phyloP scores from a whole-genome alignment of 345 rosid species.

The Rhodomyrtus tomentosa region DNA sequence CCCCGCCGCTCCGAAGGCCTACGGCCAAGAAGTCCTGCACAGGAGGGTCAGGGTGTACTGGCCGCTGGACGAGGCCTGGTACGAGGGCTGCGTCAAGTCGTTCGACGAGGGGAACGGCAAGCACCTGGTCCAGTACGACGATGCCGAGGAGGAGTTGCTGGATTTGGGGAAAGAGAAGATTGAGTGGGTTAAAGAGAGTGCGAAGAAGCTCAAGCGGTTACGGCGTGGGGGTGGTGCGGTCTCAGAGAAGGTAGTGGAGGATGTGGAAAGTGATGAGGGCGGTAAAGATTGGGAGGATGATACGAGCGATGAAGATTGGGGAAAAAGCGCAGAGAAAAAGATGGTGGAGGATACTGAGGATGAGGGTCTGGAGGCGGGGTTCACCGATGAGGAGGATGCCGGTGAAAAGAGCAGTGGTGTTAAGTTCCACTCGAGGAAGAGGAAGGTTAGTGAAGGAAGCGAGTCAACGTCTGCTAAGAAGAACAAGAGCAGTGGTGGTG shows the following conservation, averaged over 20 bases:
- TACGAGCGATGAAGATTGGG: slow-evolving; percentile 85
- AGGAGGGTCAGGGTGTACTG: slow-evolving; percentile 74
- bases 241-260: slow-evolving; percentile 30
- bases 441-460: slow-evolving; percentile 10
- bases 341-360: slow-evolving; percentile 29
- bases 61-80: slow-evolving; percentile 91
- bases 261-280: slow-evolving; percentile 8
- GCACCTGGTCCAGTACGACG: slow-evolving; percentile 74
- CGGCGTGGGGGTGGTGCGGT: slow-evolving; percentile 44
- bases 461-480: slow-evolving; percentile 35
- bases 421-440: slow-evolving; percentile 33
- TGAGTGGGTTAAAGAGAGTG: slow-evolving; percentile 55
- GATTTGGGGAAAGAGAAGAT: slow-evolving; percentile 78
- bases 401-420: slow-evolving; percentile 6
- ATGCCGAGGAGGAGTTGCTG: slow-evolving; percentile 75
- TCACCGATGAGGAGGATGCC: slow-evolving; percentile 47
- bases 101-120: slow-evolving; percentile 38
- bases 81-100: slow-evolving; percentile 54
- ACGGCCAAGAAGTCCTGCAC: slow-evolving; percentile 49
- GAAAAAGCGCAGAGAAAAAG: slow-evolving; percentile 29
- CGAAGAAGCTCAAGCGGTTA: slow-evolving; percentile 44
- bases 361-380: slow-evolving; percentile 34
- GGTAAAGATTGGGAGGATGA: slow-evolving; percentile 27
- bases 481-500: slow-evolving; percentile 12
- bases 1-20: slow-evolving; percentile 6